Conservation (phyloP, 2,329 filamentous ascomycete species). For the Westerdykella aurantiaca region DNA sequence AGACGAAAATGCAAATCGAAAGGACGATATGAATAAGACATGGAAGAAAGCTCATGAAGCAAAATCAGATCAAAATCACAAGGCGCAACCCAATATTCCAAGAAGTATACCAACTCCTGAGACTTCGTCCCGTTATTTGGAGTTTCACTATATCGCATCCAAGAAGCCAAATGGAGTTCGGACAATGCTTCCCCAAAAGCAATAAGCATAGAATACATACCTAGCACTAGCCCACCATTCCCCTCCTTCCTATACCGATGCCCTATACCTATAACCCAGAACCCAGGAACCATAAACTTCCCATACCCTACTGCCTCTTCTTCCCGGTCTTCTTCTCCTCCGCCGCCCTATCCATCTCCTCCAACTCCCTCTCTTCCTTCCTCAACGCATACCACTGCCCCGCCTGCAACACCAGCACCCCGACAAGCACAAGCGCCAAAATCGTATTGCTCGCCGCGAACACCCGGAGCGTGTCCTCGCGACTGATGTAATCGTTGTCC, state of each 20-base stretch:
- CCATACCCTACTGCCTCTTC: conserved; percentile 29
- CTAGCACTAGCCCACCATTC: not conserved
- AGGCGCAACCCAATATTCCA: too few species aligned
- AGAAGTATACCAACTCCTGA: too few species aligned
- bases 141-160: too few species aligned
- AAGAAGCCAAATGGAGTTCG: too few species aligned
- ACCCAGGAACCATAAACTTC: not conserved
- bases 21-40: too few species aligned
- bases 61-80: too few species aligned
- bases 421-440: conserved; percentile 82
- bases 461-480: conserved; percentile 87
- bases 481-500: conserved; percentile 63
- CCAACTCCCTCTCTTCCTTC: conserved; percentile 75
- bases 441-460: conserved; percentile 95
- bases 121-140: too few species aligned
- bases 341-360: conserved; percentile 52
- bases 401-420: conserved; percentile 86
- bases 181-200: too few species aligned
- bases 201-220: too few species aligned
- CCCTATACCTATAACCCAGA: not conserved
- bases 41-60: too few species aligned
- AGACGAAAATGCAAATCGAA: too few species aligned
- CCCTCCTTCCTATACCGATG: not conserved
- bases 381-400: conserved; percentile 98
- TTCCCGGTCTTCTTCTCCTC: conserved; percentile 43